Percentiles rank a stretch among this genome's conserved stretches.
Evolutionary conservation across 306 rosid species (phyloP).

Genomic region (Vicia villosa): DNA sequence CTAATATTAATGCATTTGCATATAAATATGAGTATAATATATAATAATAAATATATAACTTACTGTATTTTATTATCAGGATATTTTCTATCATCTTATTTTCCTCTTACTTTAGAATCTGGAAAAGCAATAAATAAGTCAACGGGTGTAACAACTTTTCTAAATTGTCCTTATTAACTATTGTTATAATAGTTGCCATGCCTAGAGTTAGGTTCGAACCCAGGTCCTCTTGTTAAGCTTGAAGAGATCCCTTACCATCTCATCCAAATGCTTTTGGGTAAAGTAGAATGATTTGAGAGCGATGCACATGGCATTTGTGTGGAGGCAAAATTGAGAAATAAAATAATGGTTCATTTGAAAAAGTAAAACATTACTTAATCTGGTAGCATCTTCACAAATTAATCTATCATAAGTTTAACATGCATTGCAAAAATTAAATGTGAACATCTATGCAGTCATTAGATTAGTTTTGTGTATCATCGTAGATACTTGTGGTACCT

Average conservation of each 20-base stretch:
- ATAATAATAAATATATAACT: too few species aligned
- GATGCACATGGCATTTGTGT: not conserved
- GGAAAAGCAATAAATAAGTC: not conserved
- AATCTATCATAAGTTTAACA: slow-evolving; percentile 5
- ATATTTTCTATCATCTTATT: not conserved
- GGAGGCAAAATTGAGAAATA: not conserved
- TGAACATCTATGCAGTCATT: not conserved
- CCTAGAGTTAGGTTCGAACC: too few species aligned
- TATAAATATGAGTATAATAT: too few species aligned
- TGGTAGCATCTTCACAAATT: too few species aligned
- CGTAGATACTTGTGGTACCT: slow-evolving; percentile 20
- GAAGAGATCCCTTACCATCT: too few species aligned
- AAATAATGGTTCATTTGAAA: not conserved
- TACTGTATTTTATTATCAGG: too few species aligned
- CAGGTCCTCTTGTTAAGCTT: too few species aligned
- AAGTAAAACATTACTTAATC: not conserved
- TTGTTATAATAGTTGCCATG: not conserved
- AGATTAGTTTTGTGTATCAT: slow-evolving; percentile 15
- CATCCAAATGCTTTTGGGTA: not conserved
- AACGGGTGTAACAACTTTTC: not conserved
- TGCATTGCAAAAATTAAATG: not conserved
- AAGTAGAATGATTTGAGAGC: not conserved
- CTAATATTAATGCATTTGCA: too few species aligned
- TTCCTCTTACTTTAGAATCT: not conserved
- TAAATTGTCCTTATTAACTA: not conserved